A percentile compares a stretch with the other conserved stretches of the same genome.
Conservation (phyloP, 2,329 filamentous ascomycete genomes). For the Claviceps arundinis region DNA sequence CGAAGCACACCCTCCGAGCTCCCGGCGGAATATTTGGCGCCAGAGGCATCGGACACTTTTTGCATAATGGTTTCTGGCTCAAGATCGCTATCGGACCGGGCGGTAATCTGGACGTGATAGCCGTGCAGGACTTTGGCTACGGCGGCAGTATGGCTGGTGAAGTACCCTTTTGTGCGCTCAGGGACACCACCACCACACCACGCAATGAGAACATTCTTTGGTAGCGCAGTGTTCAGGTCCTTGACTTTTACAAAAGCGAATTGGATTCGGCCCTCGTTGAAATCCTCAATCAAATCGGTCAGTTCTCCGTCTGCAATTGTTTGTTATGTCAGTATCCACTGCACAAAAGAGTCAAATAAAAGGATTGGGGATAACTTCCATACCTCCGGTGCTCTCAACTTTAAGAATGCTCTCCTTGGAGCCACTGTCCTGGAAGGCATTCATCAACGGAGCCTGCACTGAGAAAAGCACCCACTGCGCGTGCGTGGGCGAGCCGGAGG, state of each 20-base stretch:
- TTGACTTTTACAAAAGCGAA: constrained; percentile 96
- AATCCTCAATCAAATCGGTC: constrained; percentile 80
- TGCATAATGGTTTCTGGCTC: constrained; percentile 78
- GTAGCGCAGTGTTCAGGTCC: constrained; percentile 78
- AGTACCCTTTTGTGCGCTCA: constrained; percentile 97
- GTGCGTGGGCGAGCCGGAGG: constrained; percentile 61
- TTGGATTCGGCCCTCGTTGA: constrained; percentile 91
- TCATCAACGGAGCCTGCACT: constrained; percentile 82
- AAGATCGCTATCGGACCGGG: constrained; percentile 79
- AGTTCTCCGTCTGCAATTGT: constrained; percentile 72
- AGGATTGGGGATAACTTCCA: constrained; percentile 7
- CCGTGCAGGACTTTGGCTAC: constrained; percentile 89
- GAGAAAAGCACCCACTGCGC: constrained; percentile 91
- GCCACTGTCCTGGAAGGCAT: constrained; percentile 77
- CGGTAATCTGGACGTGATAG: constrained; percentile 95
- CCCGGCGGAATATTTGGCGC: constrained; percentile 78
- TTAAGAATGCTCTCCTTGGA: constrained; percentile 91
- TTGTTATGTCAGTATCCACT: constrained; percentile 10
- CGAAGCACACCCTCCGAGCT: constrained; percentile 39
- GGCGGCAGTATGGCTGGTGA: constrained; percentile 82
- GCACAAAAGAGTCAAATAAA: background rate
- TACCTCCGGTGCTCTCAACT: constrained; percentile 82
- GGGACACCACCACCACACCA: constrained; percentile 97
- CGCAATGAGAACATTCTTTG: constrained; percentile 85
- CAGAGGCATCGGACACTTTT: constrained; percentile 89